Percentiles rank a stretch among this genome's conserved stretches.
phyloP scores from a whole-genome alignment of 768 basidiomycete genomes.

The Kwoniella bestiolae region DNA sequence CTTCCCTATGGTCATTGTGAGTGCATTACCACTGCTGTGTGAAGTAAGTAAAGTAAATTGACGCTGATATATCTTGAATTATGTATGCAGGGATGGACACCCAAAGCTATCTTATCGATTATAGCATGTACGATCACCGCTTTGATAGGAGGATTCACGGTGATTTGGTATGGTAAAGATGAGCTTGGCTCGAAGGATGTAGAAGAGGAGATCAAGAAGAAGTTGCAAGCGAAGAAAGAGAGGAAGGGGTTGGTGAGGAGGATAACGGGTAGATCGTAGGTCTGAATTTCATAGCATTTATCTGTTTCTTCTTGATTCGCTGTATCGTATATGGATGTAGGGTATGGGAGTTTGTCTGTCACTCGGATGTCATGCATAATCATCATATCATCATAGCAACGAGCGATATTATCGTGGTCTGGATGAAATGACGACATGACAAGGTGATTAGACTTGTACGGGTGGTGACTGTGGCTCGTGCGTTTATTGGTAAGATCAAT shows the following conservation, averaged over 20 bases:
- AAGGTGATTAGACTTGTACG: too few relatives aligned
- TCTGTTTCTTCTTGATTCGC: background rate
- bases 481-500: background rate
- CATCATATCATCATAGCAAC: too few relatives aligned
- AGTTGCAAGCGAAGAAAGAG: constrained; percentile 64
- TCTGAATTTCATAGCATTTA: background rate
- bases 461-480: background rate
- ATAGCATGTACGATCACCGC: constrained; percentile 79
- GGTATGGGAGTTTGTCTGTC: background rate
- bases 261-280: constrained; percentile 14
- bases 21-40: constrained; percentile 44
- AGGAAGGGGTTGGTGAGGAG: constrained; percentile 25
- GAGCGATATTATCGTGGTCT: too few relatives aligned
- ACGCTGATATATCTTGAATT: background rate
- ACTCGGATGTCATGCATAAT: background rate
- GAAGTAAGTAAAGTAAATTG: background rate
- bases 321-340: too few relatives aligned
- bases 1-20: constrained; percentile 69
- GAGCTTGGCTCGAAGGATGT: constrained; percentile 80
- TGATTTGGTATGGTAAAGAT: constrained; percentile 84
- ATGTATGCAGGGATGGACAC: constrained; percentile 55
- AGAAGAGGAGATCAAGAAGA: constrained; percentile 69
- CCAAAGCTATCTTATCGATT: constrained; percentile 56
- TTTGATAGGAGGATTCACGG: constrained; percentile 76
- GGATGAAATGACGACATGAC: too few relatives aligned